Evolutionary conservation across 2,329 filamentous ascomycete species (phyloP).

Genomic region (Pseudocercospora pini-densiflorae): DNA sequence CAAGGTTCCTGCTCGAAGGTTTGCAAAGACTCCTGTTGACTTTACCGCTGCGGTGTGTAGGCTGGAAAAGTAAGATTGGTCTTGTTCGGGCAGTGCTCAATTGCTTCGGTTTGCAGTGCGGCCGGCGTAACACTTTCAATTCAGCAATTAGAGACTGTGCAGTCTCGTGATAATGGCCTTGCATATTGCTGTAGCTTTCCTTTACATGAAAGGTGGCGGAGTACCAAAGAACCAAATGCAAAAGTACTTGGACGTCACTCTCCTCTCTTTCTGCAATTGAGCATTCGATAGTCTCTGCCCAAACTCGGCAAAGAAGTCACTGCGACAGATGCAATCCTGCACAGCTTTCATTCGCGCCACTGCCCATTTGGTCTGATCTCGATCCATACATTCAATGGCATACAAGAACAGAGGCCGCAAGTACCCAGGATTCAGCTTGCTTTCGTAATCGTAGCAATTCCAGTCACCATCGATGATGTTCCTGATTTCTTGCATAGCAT

Average conservation of each 20-base stretch:
- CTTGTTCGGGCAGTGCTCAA: background rate
- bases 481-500: background rate
- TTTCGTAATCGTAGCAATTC: slow-evolving; percentile 3
- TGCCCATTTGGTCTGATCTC: background rate
- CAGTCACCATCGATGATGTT: background rate
- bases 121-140: no score
- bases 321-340: background rate
- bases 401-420: background rate
- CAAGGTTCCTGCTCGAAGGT: slow-evolving; percentile 48
- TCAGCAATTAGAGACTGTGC: no score
- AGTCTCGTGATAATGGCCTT: no score
- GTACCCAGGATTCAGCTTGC: background rate
- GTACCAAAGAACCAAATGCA: slow-evolving; percentile 5
- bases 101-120: no score
- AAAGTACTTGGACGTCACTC: slow-evolving; percentile 7
- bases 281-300: background rate
- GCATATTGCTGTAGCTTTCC: no score
- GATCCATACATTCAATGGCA: slow-evolving; percentile 7
- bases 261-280: background rate
- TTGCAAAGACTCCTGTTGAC: slow-evolving; percentile 43
- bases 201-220: slow-evolving; percentile 2
- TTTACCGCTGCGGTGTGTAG: background rate
- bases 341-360: background rate
- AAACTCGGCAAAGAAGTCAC: slow-evolving; percentile 8
- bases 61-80: background rate